A percentile compares a stretch with the other conserved stretches of the same genome.
Conservation (phyloP, 1,139 yeast genomes). For the Hemisphaericaspora lyxosophila region DNA sequence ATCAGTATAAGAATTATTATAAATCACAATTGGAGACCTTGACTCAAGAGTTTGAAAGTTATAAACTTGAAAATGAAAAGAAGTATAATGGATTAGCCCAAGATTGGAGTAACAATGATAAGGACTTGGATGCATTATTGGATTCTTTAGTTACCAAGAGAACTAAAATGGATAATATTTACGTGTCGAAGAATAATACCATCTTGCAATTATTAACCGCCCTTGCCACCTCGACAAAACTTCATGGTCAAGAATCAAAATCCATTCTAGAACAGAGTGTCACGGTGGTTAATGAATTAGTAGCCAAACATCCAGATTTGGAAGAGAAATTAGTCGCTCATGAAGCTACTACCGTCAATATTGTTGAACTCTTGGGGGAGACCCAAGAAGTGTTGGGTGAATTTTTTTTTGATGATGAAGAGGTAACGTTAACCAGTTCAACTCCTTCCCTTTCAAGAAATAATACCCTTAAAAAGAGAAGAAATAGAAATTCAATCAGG, state of each 20-base stretch:
- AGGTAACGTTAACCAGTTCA: constrained; percentile 24
- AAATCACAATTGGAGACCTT: constrained; percentile 32
- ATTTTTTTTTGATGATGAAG: constrained; percentile 38
- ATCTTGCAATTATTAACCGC: constrained; percentile 44
- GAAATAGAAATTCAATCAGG: constrained; percentile 13
- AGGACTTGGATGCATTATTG: constrained; percentile 44
- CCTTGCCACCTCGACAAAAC: constrained; percentile 45
- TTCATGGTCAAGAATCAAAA: constrained; percentile 51
- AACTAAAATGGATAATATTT: constrained; percentile 44
- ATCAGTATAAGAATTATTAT: constrained; percentile 56
- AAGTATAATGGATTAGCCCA: constrained; percentile 29
- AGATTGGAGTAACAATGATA: constrained; percentile 37
- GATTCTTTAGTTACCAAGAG: constrained; percentile 44
- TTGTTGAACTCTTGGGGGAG: constrained; percentile 36
- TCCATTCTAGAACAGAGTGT: constrained; percentile 33
- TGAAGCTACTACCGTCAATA: constrained; percentile 31
- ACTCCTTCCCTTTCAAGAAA: constrained; percentile 2
- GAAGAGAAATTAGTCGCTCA: constrained; percentile 28
- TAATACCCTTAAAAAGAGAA: constrained; percentile 2
- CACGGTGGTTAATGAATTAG: constrained; percentile 27
- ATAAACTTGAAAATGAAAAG: constrained; percentile 35
- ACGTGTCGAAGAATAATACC: constrained; percentile 47
- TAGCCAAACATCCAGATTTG: constrained; percentile 41
- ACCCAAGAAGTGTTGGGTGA: constrained; percentile 35
- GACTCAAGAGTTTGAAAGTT: constrained; percentile 31